A percentile compares a stretch with the other conserved stretches of the same genome.
Evolutionary conservation across 1,284 basidiomycete species (phyloP).

Genomic region (Cutaneotrichosporon cavernicola): DNA sequence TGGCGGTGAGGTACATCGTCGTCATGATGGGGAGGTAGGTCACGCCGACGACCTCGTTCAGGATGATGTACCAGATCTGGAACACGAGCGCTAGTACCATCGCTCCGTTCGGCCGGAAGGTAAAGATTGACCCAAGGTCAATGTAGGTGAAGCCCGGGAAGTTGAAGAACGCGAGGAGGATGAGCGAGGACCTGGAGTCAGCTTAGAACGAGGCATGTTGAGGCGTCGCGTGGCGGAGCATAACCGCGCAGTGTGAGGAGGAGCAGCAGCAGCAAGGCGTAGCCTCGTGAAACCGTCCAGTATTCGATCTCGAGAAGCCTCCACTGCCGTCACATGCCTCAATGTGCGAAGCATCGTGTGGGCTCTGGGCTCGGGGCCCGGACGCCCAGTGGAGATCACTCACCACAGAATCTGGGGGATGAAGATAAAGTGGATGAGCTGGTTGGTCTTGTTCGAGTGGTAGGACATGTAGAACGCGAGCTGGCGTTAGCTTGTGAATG

Average conservation of each 20-base stretch:
- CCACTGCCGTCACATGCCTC: not conserved
- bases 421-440: constrained; percentile 75
- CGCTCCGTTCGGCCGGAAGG: constrained; percentile 67
- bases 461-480: constrained; percentile 85
- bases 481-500: constrained; percentile 55
- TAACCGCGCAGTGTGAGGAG: too few species aligned
- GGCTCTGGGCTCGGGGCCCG: not conserved
- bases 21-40: constrained; percentile 40
- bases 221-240: not conserved
- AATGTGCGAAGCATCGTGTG: too few species aligned
- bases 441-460: constrained; percentile 74
- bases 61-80: constrained; percentile 67
- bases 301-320: not conserved
- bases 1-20: constrained; percentile 45
- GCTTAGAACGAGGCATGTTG: not conserved
- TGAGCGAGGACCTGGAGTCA: constrained; percentile 50
- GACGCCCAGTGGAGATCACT: constrained; percentile 31
- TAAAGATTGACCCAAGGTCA: constrained; percentile 60
- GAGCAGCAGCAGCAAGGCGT: not conserved
- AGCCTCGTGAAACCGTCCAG: not conserved
- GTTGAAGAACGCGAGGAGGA: constrained; percentile 60
- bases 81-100: constrained; percentile 62
- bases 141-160: constrained; percentile 62
- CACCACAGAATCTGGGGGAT: constrained; percentile 81
- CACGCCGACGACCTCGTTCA: constrained; percentile 74